Base-by-base conservation (phyloP, 2,329 filamentous ascomycete species). In the Neoarthrinium moseri region DNA sequence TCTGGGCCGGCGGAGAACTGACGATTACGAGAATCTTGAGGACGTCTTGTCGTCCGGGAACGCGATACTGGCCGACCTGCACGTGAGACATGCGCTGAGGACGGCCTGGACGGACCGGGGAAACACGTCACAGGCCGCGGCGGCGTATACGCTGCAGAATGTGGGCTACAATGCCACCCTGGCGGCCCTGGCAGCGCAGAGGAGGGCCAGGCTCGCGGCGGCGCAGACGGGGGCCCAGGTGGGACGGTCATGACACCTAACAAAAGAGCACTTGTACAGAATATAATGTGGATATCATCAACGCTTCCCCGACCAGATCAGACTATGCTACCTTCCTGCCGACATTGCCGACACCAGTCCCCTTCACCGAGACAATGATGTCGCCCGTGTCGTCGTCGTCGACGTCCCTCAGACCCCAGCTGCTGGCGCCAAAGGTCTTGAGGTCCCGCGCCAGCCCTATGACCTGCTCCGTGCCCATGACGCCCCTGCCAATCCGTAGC, bases 321-420 rank as follows among this genome's bases (percentile, higher is more conserved):
- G n/a, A n/a, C 67, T 67, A 82, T 58, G 78, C 79, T 60, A 96
- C 87, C 72, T 97, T 97, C 61, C 91, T 83, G 43, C 92, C 92
- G 39, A 97, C 88, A 64, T 97, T 99, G 23, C 94, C 94, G 48
- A 99, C 89, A 34, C 94, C 94, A 58, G 83, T 84, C 24, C 94
- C 94, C 60, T 97, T 95, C 34, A 99, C 87, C 55, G 90, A 95
- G 56, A 99, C 77, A 50, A 96, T 79, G 42, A 97, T 78, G 64
- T 95, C 88, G 15, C 71, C 79, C 26, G 82, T 82, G 34, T 86
- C 80, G 24, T 82, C 81, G 21, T 82, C 78, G 8, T 78, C 77
- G 11, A 81, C 83, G 54, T 92, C 89, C 59, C 91, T 78, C 58
- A 97, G 73, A 12, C 92, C 92, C 92, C 92, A 97, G 48, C 86